phyloP scores from a whole-genome alignment of 2,329 filamentous ascomycete genomes.

The Penicillium sp. region DNA sequence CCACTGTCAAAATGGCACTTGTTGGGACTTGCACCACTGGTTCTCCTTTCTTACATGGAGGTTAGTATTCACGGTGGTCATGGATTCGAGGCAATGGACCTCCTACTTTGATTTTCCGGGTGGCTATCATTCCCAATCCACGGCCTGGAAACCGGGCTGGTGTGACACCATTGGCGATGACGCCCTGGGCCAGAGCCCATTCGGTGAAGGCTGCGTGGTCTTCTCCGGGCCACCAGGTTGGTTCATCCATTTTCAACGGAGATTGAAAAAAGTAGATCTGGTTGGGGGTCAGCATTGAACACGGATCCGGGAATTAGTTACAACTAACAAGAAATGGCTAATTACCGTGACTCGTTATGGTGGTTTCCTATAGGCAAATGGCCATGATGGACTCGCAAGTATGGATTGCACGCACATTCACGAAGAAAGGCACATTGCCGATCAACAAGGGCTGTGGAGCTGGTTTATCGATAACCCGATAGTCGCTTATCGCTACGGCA shows the following conservation, averaged over 20 bases:
- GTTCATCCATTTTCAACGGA: conserved; percentile 20
- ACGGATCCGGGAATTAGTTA: not conserved
- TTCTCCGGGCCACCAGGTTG: conserved; percentile 34
- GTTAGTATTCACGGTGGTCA: not conserved
- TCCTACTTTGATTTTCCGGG: conserved; percentile 62
- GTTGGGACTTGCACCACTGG: conserved; percentile 65
- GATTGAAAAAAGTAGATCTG: not conserved
- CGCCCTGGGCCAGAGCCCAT: conserved; percentile 66
- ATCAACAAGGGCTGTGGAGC: not conserved
- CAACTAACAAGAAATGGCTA: not conserved
- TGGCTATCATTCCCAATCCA: conserved; percentile 76
- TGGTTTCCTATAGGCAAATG: not conserved
- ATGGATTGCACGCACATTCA: not conserved
- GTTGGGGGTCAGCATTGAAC: not conserved
- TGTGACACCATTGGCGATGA: conserved; percentile 65
- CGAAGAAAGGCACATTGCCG: not conserved
- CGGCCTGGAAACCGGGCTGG: conserved; percentile 67
- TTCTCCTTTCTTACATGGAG: conserved; percentile 52
- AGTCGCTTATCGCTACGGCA: conserved; percentile 13
- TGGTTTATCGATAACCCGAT: conserved; percentile 18
- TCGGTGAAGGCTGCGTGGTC: conserved; percentile 56
- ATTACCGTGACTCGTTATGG: not conserved
- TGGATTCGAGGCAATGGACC: conserved; percentile 3
- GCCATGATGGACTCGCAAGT: not conserved
- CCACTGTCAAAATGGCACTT: conserved; percentile 62